phyloP scores from a whole-genome alignment of 1,139 yeast species.

The Hemisphaericaspora xylanilytica region DNA sequence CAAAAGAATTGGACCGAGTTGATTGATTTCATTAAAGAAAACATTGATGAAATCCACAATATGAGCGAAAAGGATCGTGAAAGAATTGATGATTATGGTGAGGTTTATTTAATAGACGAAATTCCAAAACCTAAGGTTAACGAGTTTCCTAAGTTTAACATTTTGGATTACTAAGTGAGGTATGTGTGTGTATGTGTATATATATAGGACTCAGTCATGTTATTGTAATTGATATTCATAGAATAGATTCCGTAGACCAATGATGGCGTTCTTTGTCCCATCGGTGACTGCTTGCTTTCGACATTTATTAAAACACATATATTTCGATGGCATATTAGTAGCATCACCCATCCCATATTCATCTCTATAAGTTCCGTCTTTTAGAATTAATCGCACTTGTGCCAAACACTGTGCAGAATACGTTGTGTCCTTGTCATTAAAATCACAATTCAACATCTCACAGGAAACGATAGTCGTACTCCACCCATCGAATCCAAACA shows the following conservation, averaged over 20 bases:
- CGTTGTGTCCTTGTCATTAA: constrained; percentile 15
- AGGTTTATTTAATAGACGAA: constrained; percentile 70
- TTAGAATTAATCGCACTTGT: constrained; percentile 38
- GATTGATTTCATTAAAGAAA: constrained; percentile 50
- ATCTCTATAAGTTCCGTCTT: constrained; percentile 47
- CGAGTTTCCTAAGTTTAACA: constrained; percentile 55
- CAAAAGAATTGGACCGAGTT: constrained; percentile 69
- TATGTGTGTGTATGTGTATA: constrained; percentile 1
- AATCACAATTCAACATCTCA: constrained; percentile 5
- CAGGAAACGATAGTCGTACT: constrained; percentile 42
- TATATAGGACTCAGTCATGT: background rate
- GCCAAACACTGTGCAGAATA: constrained; percentile 26
- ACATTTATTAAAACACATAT: constrained; percentile 40
- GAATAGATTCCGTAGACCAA: constrained; percentile 26
- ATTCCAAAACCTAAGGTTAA: constrained; percentile 63
- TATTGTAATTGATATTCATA: constrained; percentile 17
- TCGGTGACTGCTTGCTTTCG: constrained; percentile 55
- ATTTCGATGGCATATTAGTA: constrained; percentile 30
- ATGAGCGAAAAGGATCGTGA: constrained; percentile 84
- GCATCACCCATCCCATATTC: constrained; percentile 43
- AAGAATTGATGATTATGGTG: constrained; percentile 85
- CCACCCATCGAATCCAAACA: constrained; percentile 73
- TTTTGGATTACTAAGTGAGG: constrained; percentile 50
- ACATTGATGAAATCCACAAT: constrained; percentile 70
- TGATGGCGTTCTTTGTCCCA: constrained; percentile 42